phyloP scores from a whole-genome alignment of 495 filamentous ascomycete species.

The Podospora anserina region DNA sequence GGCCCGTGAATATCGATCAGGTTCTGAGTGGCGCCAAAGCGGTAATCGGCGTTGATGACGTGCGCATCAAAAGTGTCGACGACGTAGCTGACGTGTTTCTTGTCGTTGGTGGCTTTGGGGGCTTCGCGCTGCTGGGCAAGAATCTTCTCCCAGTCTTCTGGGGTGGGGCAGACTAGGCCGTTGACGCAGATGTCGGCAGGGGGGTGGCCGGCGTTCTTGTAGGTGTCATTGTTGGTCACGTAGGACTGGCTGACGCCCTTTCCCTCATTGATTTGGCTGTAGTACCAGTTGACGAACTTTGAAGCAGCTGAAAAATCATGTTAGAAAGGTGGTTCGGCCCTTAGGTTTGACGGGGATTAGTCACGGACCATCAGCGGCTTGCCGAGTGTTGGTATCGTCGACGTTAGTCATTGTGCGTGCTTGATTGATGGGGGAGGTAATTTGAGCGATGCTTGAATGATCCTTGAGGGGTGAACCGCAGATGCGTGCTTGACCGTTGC shows the following conservation, averaged over 20 bases:
- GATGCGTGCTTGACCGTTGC: background rate
- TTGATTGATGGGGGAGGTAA: background rate
- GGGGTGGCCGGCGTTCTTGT: constrained; percentile 30
- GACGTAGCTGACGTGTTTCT: constrained; percentile 45
- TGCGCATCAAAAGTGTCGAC: constrained; percentile 69
- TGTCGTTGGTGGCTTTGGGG: constrained; percentile 13
- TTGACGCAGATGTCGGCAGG: constrained; percentile 48
- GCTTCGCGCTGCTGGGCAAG: constrained; percentile 35
- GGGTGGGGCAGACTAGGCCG: constrained; percentile 35
- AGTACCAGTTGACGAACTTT: constrained; percentile 43
- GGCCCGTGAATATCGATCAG: constrained; percentile 26
- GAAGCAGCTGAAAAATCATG: constrained; percentile 35
- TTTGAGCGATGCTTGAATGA: background rate
- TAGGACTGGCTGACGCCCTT: constrained; percentile 37
- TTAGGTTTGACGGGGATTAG: background rate
- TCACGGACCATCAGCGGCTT: constrained; percentile 32
- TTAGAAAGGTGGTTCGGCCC: constrained; percentile 8
- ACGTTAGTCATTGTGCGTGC: background rate
- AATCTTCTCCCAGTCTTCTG: constrained; percentile 38
- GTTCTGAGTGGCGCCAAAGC: constrained; percentile 34
- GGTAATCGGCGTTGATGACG: constrained; percentile 65
- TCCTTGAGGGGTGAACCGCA: background rate
- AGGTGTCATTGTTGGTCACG: constrained; percentile 35
- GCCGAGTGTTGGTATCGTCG: constrained; percentile 26
- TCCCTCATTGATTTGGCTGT: constrained; percentile 35